Base-by-base conservation (phyloP, 1,139 yeast species). In the Yamadazyma dushanensis region DNA sequence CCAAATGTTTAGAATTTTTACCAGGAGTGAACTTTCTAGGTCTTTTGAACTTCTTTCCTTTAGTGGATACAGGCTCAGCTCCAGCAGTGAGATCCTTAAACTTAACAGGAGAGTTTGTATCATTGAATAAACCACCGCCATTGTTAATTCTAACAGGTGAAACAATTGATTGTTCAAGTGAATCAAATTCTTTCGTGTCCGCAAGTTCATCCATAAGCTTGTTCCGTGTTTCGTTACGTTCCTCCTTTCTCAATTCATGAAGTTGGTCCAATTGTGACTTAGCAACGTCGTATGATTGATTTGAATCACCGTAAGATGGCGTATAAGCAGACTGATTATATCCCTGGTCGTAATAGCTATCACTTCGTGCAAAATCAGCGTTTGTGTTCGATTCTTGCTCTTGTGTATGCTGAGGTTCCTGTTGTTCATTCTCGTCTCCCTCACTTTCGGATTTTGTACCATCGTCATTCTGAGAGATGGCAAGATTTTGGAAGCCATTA, bases 181-280 rank as follows among this genome's bases (percentile, higher is more conserved):
- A 13, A 17, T 51, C 56, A 25, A 54, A 47, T 8, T 51, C 58
- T 4, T 64, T 50, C 3, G 66, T 63, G 17, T 50, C 45, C 14
- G 74, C 67, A 38, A 70, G 56, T 41, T 67, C 67, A 16, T 61
- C 56, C 28, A 70, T 38, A 20, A 70, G 51, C 32, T 63, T 59
- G n/a, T 59, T 52, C 37, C 59, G 57, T 40, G 64, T 69, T 38
- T 62, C 63, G 28, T 59, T 54, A 35, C 69, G 49, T 45, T 64
- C 65, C 36, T 65, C 70, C 33, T 49, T 54, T 34, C 53, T 55
- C 32, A 68, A 33, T 37, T 65, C 70, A 16, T 56, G 50, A 31
- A 55, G 40, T 46, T 67, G 73, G 31, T 65, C 72, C 13, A 49
- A 31, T 31, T 58, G 63, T 0, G 63, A 53, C 26, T 51, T 49